These are phyloP conservation scores for Echinosophora koreensis DNA, from an alignment of 306 rosid genomes.

Conservation along the genomic window DNA sequence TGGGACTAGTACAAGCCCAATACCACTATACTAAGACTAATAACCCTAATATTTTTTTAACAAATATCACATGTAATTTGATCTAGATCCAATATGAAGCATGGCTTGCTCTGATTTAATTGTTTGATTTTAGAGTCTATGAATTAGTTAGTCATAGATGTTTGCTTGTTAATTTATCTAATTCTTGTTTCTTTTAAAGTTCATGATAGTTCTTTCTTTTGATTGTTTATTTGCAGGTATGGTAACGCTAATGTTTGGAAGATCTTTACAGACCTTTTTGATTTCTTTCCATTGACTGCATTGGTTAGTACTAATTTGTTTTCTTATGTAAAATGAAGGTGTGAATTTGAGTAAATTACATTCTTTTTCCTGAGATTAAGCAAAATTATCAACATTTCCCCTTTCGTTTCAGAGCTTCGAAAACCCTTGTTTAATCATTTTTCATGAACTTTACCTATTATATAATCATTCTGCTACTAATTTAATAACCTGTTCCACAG, in stretches of 20 bases:
- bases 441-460: no score
- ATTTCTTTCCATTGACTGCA: conserved; percentile 86
- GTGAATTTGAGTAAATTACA: neutral
- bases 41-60: neutral
- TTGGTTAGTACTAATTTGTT: conserved; percentile 64
- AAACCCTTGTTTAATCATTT: neutral
- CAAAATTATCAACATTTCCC: neutral
- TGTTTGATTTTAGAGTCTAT: conserved; percentile 10
- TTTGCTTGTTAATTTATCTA: neutral
- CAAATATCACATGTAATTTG: neutral
- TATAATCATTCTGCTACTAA: conserved; percentile 6
- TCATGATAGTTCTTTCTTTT: conserved; percentile 20
- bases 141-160: neutral
- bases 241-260: conserved; percentile 92
- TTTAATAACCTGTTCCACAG: conserved; percentile 52
- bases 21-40: neutral
- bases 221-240: conserved; percentile 62
- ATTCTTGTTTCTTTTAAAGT: conserved; percentile 27
- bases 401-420: neutral
- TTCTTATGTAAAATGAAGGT: neutral
- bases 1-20: neutral
- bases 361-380: neutral
- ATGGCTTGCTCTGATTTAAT: conserved; percentile 2
- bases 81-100: conserved; percentile 6
- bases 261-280: conserved; percentile 84